phyloP scores from a whole-genome alignment of 352 stramenopile genomes.

The Phytophthora pinifolia region DNA sequence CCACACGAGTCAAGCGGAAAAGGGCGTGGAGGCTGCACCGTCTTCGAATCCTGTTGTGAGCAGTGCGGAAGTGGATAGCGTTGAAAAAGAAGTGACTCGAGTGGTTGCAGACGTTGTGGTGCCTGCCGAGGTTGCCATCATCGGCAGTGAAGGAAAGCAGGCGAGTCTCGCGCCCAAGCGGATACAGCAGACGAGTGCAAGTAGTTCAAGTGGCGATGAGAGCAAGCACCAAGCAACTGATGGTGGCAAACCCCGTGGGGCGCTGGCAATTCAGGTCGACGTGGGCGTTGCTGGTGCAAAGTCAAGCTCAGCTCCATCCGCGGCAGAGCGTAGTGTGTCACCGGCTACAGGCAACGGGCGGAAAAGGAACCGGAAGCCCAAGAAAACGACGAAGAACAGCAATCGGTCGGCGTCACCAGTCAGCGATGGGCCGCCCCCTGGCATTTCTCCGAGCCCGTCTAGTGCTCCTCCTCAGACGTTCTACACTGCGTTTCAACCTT shows the following conservation, averaged over 20 bases:
- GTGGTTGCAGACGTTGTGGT: constrained; percentile 13
- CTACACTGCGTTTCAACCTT: constrained; percentile 22
- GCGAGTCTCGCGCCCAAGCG: constrained; percentile 7
- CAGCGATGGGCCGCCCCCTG: constrained; percentile 15
- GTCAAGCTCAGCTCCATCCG: neutral
- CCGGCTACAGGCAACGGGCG: constrained; percentile 14
- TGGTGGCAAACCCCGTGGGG: no score
- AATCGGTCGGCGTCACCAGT: constrained; percentile 23
- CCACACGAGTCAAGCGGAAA: neutral
- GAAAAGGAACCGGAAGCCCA: constrained; percentile 40
- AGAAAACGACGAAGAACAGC: constrained; percentile 32
- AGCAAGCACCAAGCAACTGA: constrained; percentile 6
- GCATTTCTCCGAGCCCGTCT: constrained; percentile 13
- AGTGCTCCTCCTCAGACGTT: constrained; percentile 17
- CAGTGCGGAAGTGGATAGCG: neutral
- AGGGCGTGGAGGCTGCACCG: neutral
- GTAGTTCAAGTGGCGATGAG: constrained; percentile 7
- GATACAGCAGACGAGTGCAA: constrained; percentile 9
- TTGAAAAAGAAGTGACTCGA: constrained; percentile 11
- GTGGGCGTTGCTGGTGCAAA: neutral
- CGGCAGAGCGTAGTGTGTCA: constrained; percentile 1
- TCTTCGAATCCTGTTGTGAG: neutral
- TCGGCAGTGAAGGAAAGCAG: neutral
- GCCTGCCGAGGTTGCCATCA: constrained; percentile 7
- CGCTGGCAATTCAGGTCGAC: neutral